A percentile compares a stretch with the other conserved stretches of the same genome.
Evolutionary conservation across 2,329 filamentous ascomycete species (phyloP).

Genomic region (Pseudogymnoascus sp.): DNA sequence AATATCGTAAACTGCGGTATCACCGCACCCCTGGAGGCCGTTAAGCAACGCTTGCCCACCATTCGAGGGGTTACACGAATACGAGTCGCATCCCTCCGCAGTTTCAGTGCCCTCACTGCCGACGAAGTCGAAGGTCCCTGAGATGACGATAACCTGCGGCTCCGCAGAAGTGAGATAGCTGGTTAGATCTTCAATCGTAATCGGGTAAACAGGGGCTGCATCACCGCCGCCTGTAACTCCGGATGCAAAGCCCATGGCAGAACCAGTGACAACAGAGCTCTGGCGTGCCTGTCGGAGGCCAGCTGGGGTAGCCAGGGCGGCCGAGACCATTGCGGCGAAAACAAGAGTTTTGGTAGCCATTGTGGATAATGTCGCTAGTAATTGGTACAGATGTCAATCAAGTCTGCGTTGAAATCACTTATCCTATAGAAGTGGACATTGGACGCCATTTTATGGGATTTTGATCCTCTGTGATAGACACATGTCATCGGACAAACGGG

Average conservation of each 20-base stretch:
- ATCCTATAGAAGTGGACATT: not conserved
- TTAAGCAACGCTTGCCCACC: conserved; percentile 16
- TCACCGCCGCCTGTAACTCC: conserved; percentile 47
- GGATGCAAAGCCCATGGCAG: not conserved
- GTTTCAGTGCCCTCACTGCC: conserved; percentile 14
- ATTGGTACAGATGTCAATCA: not conserved
- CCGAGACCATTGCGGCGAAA: not conserved
- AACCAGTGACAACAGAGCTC: not conserved
- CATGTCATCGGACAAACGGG: not conserved
- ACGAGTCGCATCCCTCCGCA: not conserved
- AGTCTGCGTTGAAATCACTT: not conserved
- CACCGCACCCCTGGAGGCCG: conserved; percentile 14
- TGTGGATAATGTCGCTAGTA: not conserved
- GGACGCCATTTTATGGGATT: not conserved
- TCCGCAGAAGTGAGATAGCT: conserved; percentile 31
- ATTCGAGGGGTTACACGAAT: conserved; percentile 12
- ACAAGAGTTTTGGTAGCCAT: not conserved
- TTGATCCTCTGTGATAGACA: not conserved
- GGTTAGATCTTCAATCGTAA: conserved; percentile 46
- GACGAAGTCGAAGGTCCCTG: conserved; percentile 34
- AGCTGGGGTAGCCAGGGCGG: not conserved
- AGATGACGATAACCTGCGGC: conserved; percentile 50
- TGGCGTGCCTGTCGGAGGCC: not conserved
- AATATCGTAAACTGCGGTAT: conserved; percentile 1
- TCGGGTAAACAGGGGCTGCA: conserved; percentile 46